Evolutionary conservation across 768 basidiomycete species (phyloP).

Genomic region (Arthromyces matolae): DNA sequence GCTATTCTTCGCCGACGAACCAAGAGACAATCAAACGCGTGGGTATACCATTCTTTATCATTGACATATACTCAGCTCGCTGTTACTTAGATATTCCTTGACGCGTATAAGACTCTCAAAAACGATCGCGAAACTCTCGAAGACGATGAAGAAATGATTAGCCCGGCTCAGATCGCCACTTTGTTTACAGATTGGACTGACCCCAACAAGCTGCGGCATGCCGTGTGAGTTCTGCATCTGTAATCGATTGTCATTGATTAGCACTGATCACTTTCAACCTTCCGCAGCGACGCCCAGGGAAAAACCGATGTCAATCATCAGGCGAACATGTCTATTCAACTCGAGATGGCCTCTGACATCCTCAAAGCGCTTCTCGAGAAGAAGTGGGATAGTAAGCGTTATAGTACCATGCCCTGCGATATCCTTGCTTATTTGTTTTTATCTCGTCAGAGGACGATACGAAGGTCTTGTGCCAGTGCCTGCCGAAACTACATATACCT

Average conservation of each 20-base stretch:
- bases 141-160: slow-evolving; percentile 56
- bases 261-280: neutral
- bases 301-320: slow-evolving; percentile 25
- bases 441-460: slow-evolving; percentile 55
- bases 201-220: slow-evolving; percentile 53
- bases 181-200: slow-evolving; percentile 79
- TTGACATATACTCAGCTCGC: neutral
- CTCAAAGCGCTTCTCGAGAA: slow-evolving; percentile 40
- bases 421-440: slow-evolving; percentile 14
- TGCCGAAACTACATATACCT: slow-evolving; percentile 66
- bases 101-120: slow-evolving; percentile 47
- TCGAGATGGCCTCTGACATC: slow-evolving; percentile 49
- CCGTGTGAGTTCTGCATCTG: slow-evolving; percentile 6
- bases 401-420: neutral
- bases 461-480: slow-evolving; percentile 60
- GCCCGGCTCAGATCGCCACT: slow-evolving; percentile 50
- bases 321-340: slow-evolving; percentile 35
- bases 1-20: slow-evolving; percentile 72
- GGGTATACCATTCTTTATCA: slow-evolving; percentile 9
- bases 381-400: slow-evolving; percentile 48
- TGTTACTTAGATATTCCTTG: slow-evolving; percentile 46
- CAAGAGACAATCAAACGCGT: slow-evolving; percentile 73
- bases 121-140: slow-evolving; percentile 48
- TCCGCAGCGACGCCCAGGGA: slow-evolving; percentile 16
- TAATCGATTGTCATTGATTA: neutral